Evolutionary conservation across 345 rosid species (phyloP), one percentile per base, ranked within the genome.

Genomic region (Lumnitzera littorea): DNA sequence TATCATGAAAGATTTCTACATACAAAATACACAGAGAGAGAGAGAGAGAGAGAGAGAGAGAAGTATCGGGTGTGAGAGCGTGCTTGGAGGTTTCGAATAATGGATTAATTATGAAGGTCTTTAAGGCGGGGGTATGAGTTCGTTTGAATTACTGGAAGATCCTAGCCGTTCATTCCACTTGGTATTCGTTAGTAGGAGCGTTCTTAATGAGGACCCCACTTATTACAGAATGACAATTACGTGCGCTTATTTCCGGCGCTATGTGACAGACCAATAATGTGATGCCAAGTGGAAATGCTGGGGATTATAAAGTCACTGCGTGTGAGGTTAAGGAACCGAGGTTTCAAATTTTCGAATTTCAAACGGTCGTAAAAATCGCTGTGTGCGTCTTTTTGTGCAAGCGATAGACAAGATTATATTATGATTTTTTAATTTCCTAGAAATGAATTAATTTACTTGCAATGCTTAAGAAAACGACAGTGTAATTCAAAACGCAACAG

Each of bases 341-440:
- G 5, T 57, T 11, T 47, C 65, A 72, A 53, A 72, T 69, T 69
- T 76, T 76, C 65, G 72, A 76, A 76, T 52, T 72, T 66, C 55
- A 76, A 76, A 76, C 80, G 77, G 80, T 72, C 70, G 69, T 36
- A 36, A 36, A 36, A 6, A 36, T 36, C 43, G 1, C 43, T 36
- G 43, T 36, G 31, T 27, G 31, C 3, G 43, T 36, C 43, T 36
- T 36, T 36, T 36, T 5, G 10, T 36, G 43, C 5, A 36, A 7
- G 31, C 43, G 10, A 4, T 2, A 5, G 43, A 36, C 43, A 9
- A 36, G 43, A 7, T 36, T 36, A 36, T 4, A 36, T 20, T 1
- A 20, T 20, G 20, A 20, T 20, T 20, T 20, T 20, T 20, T 20
- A 20, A 20, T 20, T 36, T 7, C 43, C 43, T 36, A 36, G 43